These are phyloP conservation scores for Eimeria zaria DNA, from an alignment of 169 alveolate genomes.

Conservation along the genomic window DNA sequence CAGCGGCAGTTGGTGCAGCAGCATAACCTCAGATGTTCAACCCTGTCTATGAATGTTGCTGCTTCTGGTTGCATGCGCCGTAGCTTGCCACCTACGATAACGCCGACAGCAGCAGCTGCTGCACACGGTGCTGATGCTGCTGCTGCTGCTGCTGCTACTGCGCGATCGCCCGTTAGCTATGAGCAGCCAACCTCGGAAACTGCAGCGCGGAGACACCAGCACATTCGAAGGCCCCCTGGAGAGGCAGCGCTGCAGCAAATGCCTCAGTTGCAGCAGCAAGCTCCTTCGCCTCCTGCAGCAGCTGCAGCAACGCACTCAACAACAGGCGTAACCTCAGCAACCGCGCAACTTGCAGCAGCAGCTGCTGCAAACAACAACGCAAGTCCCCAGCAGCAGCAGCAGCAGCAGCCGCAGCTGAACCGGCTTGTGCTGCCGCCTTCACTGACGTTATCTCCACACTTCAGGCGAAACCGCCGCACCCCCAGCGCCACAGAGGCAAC, in stretches of 20 bases:
- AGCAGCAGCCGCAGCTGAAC: conserved; percentile 15
- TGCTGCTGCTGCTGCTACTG: neutral
- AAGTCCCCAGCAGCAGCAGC: conserved; percentile 22
- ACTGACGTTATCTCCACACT: neutral
- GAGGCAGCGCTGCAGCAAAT: conserved; percentile 7
- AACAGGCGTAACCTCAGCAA: neutral
- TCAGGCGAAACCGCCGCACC: conserved; percentile 62
- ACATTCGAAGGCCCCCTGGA: neutral
- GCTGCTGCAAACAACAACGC: neutral
- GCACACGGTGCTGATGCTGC: conserved; percentile 6
- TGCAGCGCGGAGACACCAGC: neutral
- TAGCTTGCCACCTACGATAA: neutral
- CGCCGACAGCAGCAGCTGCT: neutral
- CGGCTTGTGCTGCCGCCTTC: neutral
- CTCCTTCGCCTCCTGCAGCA: conserved; percentile 1
- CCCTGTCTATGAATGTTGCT: neutral
- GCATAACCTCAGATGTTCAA: neutral
- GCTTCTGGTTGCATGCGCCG: conserved; percentile 10
- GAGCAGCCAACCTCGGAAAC: neutral
- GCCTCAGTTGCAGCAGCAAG: conserved; percentile 14
- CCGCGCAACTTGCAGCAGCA: neutral
- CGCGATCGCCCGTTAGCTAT: neutral
- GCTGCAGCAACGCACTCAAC: conserved; percentile 25
- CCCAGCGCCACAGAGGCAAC: neutral
- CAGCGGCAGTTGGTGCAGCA: neutral